A percentile compares a stretch with the other conserved stretches of the same genome.
Evolutionary conservation across 805 yeast genomes (phyloP).

Genomic region (Sugiyamaella qingdaonensis): DNA sequence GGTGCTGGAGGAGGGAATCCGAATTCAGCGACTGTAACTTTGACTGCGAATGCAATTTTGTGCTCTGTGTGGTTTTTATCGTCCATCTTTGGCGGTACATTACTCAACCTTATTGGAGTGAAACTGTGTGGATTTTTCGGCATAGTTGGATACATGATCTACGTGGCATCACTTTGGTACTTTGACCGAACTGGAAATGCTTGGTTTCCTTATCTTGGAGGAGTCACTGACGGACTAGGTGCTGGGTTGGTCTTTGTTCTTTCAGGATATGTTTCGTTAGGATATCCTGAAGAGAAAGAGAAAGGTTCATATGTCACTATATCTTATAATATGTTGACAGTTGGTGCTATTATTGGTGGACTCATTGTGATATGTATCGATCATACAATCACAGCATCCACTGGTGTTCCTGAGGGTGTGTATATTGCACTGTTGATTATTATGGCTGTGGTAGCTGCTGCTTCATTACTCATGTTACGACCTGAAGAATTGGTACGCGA

Average conservation of each 20-base stretch:
- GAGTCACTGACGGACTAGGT: slow-evolving; percentile 5
- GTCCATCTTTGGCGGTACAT: slow-evolving; percentile 42
- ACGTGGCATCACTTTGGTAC: slow-evolving; percentile 43
- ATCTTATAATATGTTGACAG: slow-evolving; percentile 57
- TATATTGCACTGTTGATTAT: slow-evolving; percentile 10
- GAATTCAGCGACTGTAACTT: slow-evolving; percentile 5
- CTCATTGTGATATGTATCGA: slow-evolving; percentile 43
- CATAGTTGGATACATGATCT: slow-evolving; percentile 44
- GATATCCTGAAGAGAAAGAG: slow-evolving; percentile 48
- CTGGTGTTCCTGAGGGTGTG: slow-evolving; percentile 8
- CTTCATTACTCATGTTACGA: slow-evolving; percentile 4
- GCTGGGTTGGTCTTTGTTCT: slow-evolving; percentile 6
- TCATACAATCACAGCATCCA: neutral
- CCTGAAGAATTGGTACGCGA: slow-evolving; percentile 8
- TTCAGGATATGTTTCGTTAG: slow-evolving; percentile 50
- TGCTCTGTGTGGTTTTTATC: slow-evolving; percentile 5
- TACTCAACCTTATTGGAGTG: slow-evolving; percentile 48
- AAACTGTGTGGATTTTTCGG: slow-evolving; percentile 40
- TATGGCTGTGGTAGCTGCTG: slow-evolving; percentile 4
- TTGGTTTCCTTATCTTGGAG: slow-evolving; percentile 36
- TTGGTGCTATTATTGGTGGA: slow-evolving; percentile 58
- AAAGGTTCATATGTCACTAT: slow-evolving; percentile 51
- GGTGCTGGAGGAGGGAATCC: slow-evolving; percentile 7
- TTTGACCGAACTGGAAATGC: slow-evolving; percentile 41
- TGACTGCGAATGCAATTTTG: slow-evolving; percentile 4